Percentiles rank a stretch among this genome's conserved stretches.
Conservation (phyloP, 768 basidiomycete species). For the Calocybe gangraenosa region DNA sequence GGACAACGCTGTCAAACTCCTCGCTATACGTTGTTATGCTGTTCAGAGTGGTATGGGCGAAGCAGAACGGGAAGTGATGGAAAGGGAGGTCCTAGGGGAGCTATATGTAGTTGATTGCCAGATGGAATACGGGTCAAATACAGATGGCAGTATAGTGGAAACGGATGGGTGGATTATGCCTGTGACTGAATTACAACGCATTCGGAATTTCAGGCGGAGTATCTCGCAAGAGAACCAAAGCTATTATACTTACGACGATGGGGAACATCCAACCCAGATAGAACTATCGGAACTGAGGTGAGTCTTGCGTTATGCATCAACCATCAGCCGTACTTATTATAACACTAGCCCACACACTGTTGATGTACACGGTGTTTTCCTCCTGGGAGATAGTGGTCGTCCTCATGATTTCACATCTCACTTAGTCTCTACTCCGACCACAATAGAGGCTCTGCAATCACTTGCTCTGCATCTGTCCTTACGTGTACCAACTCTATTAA, state of each 20-base stretch:
- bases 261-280: conserved; percentile 29
- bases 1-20: conserved; percentile 60
- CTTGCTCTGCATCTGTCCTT: conserved; percentile 64
- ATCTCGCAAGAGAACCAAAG: conserved; percentile 36
- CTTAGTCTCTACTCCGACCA: conserved; percentile 63
- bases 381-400: conserved; percentile 44
- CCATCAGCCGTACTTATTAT: not conserved
- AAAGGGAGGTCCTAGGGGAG: conserved; percentile 58
- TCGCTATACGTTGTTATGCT: conserved; percentile 79
- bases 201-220: conserved; percentile 45
- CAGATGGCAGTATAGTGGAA: conserved; percentile 38
- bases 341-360: conserved; percentile 47
- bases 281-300: conserved; percentile 54
- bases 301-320: conserved; percentile 11
- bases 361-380: conserved; percentile 63
- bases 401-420: conserved; percentile 22
- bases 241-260: conserved; percentile 33
- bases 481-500: conserved; percentile 75
- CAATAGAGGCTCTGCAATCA: conserved; percentile 51
- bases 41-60: conserved; percentile 77
- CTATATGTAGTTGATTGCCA: conserved; percentile 56
- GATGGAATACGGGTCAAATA: conserved; percentile 49
- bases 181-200: conserved; percentile 58
- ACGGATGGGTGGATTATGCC: conserved; percentile 86
- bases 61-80: conserved; percentile 63